phyloP scores from a whole-genome alignment of 345 rosid species.

The Dovyalis caffra region DNA sequence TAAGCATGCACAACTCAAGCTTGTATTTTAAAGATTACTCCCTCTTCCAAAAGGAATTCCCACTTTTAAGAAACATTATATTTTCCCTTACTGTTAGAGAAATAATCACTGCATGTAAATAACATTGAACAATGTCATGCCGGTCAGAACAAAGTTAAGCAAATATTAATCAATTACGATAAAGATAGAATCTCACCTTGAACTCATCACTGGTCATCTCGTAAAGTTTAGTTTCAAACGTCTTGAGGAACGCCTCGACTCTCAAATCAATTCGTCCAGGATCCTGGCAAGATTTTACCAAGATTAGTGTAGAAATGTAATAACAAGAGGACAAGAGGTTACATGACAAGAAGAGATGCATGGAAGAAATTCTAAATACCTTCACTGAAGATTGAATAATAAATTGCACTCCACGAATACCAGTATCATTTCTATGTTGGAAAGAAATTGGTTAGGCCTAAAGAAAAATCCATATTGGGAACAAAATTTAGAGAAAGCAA shows the following conservation, averaged over 20 bases:
- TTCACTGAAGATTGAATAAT: conserved; percentile 82
- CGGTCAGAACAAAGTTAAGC: neutral
- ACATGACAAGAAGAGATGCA: neutral
- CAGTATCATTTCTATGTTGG: conserved; percentile 59
- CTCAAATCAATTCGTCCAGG: conserved; percentile 78
- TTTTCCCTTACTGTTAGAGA: too few species aligned
- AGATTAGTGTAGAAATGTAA: neutral
- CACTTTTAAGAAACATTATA: too few species aligned
- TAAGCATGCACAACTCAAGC: too few species aligned
- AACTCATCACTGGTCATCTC: conserved; percentile 80
- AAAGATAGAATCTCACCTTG: conserved; percentile 46
- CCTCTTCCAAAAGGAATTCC: too few species aligned
- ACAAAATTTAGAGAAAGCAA: neutral
- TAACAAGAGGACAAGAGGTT: neutral
- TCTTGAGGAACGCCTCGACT: conserved; percentile 68
- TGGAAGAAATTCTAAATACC: conserved; percentile 35
- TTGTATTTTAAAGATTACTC: too few species aligned
- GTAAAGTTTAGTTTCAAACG: conserved; percentile 60
- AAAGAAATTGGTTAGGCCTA: conserved; percentile 9
- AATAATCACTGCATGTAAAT: too few species aligned
- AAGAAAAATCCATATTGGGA: neutral
- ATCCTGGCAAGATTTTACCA: conserved; percentile 43
- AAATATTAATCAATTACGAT: neutral
- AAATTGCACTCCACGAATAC: conserved; percentile 73
- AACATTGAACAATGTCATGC: neutral